Base-by-base conservation (phyloP, 441 rosid species). In the Macaranga tanarius region DNA sequence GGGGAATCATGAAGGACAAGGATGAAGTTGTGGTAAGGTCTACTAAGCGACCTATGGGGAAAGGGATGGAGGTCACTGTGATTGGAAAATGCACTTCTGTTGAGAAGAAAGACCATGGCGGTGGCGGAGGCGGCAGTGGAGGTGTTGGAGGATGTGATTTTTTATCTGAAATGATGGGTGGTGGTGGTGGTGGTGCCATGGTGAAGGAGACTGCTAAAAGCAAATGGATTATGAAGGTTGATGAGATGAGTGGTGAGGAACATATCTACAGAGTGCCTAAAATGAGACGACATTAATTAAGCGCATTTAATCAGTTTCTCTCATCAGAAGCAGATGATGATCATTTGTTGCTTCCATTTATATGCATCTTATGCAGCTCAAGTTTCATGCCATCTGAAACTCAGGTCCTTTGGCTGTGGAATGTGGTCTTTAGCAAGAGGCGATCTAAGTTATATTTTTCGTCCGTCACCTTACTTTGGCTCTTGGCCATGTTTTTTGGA, bases 1-100 rank as follows among this genome's bases (percentile, higher is more conserved):
- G 57, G 50, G 80, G 79, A 31, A 65, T 60, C 2, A 16, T 71
- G 76, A 62, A 73, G 34, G 79, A 75, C 61, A 60, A 72, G 34
- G 75, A 76, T 65, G 58, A 74, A 50, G 78, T 71, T 75, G 65
- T 52, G 16, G 84, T 82, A 40, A 80, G 86, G 76, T 84, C 85
- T n/a, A 73, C 67, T 71, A 84, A 79, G 77, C 79, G 67, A 65
- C 84, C 81, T 1, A 76, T 84, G 22, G 87, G 87, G 60, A 81
- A 71, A 79, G 87, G 81, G 44, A 82, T 84, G 85, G 86, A 86
- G 76, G 71, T 84, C 42, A 84, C 84, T 1, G 67, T 76, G 65
- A 86, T 79, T 47, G 81, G 76, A 40, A 79, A 55, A 52, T 59
- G 42, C 0, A 75, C 54, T 10, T 68, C 47, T 45, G 12, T 40